Base-by-base conservation (phyloP, 2,329 filamentous ascomycete genomes). In the Neoarthrinium moseri region DNA sequence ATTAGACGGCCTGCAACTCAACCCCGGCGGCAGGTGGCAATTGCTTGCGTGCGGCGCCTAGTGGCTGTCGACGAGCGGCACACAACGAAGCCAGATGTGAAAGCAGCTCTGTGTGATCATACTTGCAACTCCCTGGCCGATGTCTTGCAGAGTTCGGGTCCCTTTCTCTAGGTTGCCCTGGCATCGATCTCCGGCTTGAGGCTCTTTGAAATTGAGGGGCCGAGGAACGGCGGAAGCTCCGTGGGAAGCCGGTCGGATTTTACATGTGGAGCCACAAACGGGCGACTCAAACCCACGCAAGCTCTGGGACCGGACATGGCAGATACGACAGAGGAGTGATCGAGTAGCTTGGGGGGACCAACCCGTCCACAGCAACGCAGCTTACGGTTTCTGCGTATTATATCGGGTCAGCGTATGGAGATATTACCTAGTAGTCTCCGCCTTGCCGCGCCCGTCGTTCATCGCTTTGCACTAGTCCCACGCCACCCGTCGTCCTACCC, bases 161-260 rank as follows among this genome's bases (percentile, higher is more conserved):
- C n/a, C 18, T 23, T 26, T 23, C 18, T 39, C 36, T 10, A 24
- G 12, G 4, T 15, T 39, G 13, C 21, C 18, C n/a, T 38, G 32
- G 20, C 17, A 20, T 5, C 6, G 13, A 18, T 34, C 12, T 33
- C 39, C 39, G 39, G 39, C 27, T 43, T 20, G 30, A 26, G 32
- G 20, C 30, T 8, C 26, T n/a, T n/a, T 35, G 21, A 15, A 18
- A 29, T 35, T 24, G 30, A 44, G 41, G 30, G 41, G 41, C 41
- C 30, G 41, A 36, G 24, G 21, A 24, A 36, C 41, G 41, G 41
- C 30, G 32, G 11, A 35, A 10, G 22, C 29, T 15, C 39, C 39
- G 39, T 22, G 12, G 17, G 18, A 20, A 42, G 39, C 39, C 39
- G 39, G 39, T 29, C 39, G 32, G 6, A 22, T n/a, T n/a, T n/a